Base-by-base conservation (phyloP, 768 basidiomycete genomes). In the Psilocybe tampanensis region DNA sequence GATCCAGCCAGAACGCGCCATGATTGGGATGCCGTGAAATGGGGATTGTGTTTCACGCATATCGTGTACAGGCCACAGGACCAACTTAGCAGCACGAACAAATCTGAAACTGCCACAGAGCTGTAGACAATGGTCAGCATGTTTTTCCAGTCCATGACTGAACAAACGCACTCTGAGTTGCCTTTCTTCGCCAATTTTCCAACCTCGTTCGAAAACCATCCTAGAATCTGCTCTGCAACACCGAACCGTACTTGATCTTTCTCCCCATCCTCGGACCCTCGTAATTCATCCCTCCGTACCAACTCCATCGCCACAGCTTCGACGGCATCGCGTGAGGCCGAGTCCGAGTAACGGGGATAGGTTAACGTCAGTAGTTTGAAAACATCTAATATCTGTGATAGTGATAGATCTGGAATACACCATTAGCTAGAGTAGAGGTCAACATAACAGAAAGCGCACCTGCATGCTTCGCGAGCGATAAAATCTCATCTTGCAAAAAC, bases 331-430 rank as follows among this genome's bases (percentile, higher is more conserved):
- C 87, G 78, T 1, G 93, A 95, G 47, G 77, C 66, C 2, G 79
- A 69, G 68, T 95, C 94, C 43, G 84, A 74, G 76, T 94, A 94
- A 63, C 88, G 84, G 15, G 90, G 85, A 70, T 92, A 90, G 0
- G 90, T 94, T 50, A 84, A 73, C 1, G 87, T 89, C 47, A 95
- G 72, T 4, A 94, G 74, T 56, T 79, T 78, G 70, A 95, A 88
- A 22, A 94, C 64, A 66, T 92, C 92, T 71, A 87, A 62, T 18
- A 75, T 76, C 66, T 90, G 88, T 0, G 82, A 75, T 49, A 86
- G 70, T 33, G 71, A 74, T 51, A 91, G 72, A 64, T 86, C 90
- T 92, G 23, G 58, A 50, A 34, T 47, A 54, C 24, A 49, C 19
- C 11, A 52, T 56, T 26, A 59, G 49, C 52, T 61, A 56, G 23